Percentiles rank a stretch among this genome's conserved stretches.
Conservation (phyloP, 305 asterid species). For the Plantago lanceolata region DNA sequence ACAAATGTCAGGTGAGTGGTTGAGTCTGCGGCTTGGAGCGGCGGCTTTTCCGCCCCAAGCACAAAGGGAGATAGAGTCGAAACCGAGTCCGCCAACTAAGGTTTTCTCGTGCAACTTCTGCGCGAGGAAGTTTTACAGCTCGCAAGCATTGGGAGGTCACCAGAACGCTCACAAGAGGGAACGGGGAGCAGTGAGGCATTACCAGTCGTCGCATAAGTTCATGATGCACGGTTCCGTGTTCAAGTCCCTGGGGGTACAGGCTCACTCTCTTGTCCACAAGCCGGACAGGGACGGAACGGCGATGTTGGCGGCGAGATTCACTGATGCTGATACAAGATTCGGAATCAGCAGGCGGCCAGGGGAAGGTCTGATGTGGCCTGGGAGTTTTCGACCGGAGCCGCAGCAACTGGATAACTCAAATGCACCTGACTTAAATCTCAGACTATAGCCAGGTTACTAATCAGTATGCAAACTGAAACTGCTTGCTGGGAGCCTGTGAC, state of each 20-base stretch:
- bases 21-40: constrained; percentile 40
- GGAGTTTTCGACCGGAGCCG: constrained; percentile 44
- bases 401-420: constrained; percentile 30
- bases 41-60: constrained; percentile 23
- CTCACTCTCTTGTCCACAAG: constrained; percentile 46
- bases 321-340: constrained; percentile 31
- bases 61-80: constrained; percentile 23
- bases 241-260: constrained; percentile 49
- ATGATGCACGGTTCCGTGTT: constrained; percentile 30
- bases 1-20: constrained; percentile 39
- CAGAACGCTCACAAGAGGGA: constrained; percentile 74
- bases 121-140: constrained; percentile 57
- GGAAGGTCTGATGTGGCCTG: constrained; percentile 49
- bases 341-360: constrained; percentile 24
- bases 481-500: background rate
- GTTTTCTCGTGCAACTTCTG: constrained; percentile 66
- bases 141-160: constrained; percentile 75
- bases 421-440: constrained; percentile 62
- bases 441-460: constrained; percentile 34
- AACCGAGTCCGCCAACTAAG: constrained; percentile 30
- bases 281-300: constrained; percentile 29
- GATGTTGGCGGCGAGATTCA: constrained; percentile 27
- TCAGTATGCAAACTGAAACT: background rate
- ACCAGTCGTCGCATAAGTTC: constrained; percentile 40
- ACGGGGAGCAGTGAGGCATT: constrained; percentile 46